phyloP scores from a whole-genome alignment of 1,284 basidiomycete genomes.

The Trichosporon faecale region DNA sequence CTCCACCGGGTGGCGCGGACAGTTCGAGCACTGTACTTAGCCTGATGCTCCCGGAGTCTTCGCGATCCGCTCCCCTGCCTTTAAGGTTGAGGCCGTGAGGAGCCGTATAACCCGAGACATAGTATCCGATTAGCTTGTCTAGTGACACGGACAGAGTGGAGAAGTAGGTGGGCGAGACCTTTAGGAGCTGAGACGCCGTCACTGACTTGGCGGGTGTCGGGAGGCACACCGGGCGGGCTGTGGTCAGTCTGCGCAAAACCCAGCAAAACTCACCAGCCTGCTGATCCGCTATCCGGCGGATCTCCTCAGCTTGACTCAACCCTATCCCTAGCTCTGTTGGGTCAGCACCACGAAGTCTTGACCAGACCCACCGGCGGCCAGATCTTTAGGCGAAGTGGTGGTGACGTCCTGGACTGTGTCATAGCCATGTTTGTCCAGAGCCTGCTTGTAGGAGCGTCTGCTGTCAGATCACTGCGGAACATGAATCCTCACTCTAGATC shows the following conservation, averaged over 20 bases:
- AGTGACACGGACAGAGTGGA: slow-evolving; percentile 38
- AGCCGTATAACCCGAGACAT: slow-evolving; percentile 4
- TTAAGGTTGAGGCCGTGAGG: slow-evolving; percentile 15
- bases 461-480: not conserved
- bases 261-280: not conserved
- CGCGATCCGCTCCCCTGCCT: slow-evolving; percentile 23
- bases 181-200: slow-evolving; percentile 35
- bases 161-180: slow-evolving; percentile 27
- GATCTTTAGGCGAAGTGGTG: slow-evolving; percentile 26
- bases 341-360: not conserved
- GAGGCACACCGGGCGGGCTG: not conserved
- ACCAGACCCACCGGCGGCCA: slow-evolving; percentile 36
- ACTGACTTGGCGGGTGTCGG: slow-evolving; percentile 13
- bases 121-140: slow-evolving; percentile 37
- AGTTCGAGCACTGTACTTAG: slow-evolving; percentile 49
- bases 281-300: slow-evolving; percentile 20
- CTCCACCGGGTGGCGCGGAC: slow-evolving; percentile 47
- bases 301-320: slow-evolving; percentile 33
- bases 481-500: slow-evolving; percentile 16
- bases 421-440: slow-evolving; percentile 44
- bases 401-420: slow-evolving; percentile 32
- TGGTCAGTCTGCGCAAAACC: not conserved
- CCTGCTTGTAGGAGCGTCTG: slow-evolving; percentile 35
- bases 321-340: slow-evolving; percentile 38
- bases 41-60: slow-evolving; percentile 24